phyloP scores from a whole-genome alignment of 148 eudicot genomes.

The Mesembryanthemum crystallinum region DNA sequence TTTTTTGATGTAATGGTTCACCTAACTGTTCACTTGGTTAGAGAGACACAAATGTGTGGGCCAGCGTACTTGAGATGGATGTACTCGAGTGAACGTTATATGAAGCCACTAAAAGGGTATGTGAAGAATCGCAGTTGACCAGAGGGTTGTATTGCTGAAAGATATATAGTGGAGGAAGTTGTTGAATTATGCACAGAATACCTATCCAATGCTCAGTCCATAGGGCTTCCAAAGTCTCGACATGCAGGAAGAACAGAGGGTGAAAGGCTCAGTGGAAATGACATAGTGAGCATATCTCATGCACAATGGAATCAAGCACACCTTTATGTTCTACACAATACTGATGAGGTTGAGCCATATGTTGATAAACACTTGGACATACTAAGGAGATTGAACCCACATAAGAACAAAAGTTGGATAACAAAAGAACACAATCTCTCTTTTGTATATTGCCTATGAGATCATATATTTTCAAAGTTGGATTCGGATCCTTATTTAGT shows the following conservation, averaged over 20 bases:
- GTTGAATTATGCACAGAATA: neutral
- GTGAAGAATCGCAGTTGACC: neutral
- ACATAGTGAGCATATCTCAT: neutral
- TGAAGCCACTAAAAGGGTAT: neutral
- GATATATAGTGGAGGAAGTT: neutral
- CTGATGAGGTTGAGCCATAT: neutral
- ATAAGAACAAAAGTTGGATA: neutral
- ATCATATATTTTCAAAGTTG: neutral
- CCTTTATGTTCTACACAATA: neutral
- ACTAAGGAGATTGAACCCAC: neutral
- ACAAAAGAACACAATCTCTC: neutral
- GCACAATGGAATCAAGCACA: neutral
- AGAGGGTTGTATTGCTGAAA: neutral
- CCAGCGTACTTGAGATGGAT: neutral
- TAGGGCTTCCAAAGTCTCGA: neutral
- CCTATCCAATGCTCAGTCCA: neutral
- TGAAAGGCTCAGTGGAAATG: neutral
- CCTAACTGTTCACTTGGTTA: neutral
- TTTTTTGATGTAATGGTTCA: neutral
- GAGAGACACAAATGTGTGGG: neutral
- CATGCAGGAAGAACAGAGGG: neutral
- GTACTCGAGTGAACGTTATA: neutral
- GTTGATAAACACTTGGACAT: too few relatives aligned
- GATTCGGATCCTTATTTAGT: neutral
- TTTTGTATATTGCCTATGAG: neutral